Base-by-base conservation (phyloP, 2,329 filamentous ascomycete species). In the Fusarium sterilihyphosum region DNA sequence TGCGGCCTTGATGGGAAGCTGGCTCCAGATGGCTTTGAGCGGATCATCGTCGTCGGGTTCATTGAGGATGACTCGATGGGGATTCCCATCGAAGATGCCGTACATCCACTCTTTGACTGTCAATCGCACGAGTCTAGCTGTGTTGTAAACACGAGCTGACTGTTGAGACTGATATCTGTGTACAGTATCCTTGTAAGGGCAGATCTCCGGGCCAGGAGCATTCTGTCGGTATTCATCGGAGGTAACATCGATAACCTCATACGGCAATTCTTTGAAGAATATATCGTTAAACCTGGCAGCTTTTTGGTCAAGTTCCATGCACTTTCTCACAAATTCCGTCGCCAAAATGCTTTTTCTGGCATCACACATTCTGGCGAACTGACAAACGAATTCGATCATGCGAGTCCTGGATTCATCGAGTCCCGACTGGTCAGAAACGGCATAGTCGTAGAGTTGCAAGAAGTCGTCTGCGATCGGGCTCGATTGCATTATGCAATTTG, bases 81-180 rank as follows among this genome's bases (percentile, higher is more conserved):
- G 10, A 6, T 47, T 64, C 1, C n/a, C 20, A 20, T 37, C 61
- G 5, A 64, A 61, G 9, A 49, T 20, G 20, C 12, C 12, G 24
- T 37, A 64, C 6, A 61, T 61, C 61, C 54, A 64, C 13, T 64
- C 61, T 10, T 64, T 49, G 8, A 49, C 33, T 16, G 57, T 40
- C 14, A 64, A 17, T 16, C 20, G 16, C 29, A 61, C 29, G 20
- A 64, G n/a, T 8, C 61, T 33, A 10, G 37, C 13, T 10, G 43
- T 64, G 10, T 64, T 64, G 16, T 49, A 61, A 6, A 64, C 5
- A 8, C 61, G 54, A 5, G 54, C 41, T 18, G 37, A 20, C 14
- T 64, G 56, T 10, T 64, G 61, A 38, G 61, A 49, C 12, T 61
- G 43, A 12, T 64, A 64, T 31, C 18, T 49, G 61, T 64, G 61